A percentile compares a stretch with the other conserved stretches of the same genome.
These are phyloP conservation scores for Aureobasidium sp. DNA, from an alignment of 2,329 filamentous ascomycete genomes.

Conservation along the genomic window DNA sequence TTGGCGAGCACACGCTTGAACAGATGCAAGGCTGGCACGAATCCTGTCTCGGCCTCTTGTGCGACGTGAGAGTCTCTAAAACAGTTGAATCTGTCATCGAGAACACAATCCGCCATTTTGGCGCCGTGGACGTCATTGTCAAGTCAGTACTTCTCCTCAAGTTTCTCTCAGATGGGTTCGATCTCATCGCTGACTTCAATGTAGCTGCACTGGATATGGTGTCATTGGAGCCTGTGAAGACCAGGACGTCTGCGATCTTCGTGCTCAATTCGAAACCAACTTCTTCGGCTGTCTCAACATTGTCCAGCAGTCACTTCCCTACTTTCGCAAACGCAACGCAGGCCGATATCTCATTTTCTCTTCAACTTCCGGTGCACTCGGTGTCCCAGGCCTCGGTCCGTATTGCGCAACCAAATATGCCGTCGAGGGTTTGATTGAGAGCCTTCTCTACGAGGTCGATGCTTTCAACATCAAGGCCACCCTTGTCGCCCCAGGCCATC, in stretches of 20 bases:
- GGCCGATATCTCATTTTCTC: slow-evolving; percentile 94
- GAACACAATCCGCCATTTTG: slow-evolving; percentile 62
- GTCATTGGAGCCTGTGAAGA: slow-evolving; percentile 95
- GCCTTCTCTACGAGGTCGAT: slow-evolving; percentile 93
- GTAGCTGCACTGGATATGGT: slow-evolving; percentile 77
- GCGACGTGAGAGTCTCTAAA: slow-evolving; percentile 76
- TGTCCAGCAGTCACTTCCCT: slow-evolving; percentile 77
- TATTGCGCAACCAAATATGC: slow-evolving; percentile 98
- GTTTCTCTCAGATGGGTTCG: not conserved
- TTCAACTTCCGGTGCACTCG: slow-evolving; percentile 84
- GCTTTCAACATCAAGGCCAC: slow-evolving; percentile 88
- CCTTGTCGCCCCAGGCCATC: slow-evolving; percentile 82
- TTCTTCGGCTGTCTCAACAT: slow-evolving; percentile 95
- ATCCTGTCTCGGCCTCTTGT: slow-evolving; percentile 72
- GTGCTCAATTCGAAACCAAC: slow-evolving; percentile 96
- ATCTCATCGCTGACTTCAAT: slow-evolving; percentile 4
- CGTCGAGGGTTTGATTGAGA: slow-evolving; percentile 90
- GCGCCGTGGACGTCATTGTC: slow-evolving; percentile 76
- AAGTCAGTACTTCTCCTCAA: slow-evolving; percentile 42
- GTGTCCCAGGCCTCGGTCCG: slow-evolving; percentile 83
- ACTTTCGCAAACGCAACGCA: slow-evolving; percentile 55
- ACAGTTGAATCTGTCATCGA: slow-evolving; percentile 69
- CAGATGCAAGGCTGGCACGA: slow-evolving; percentile 65
- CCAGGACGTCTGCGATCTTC: slow-evolving; percentile 89
- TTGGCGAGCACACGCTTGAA: slow-evolving; percentile 65